Conservation (phyloP, 352 stramenopile genomes). For the Pythium biforme region DNA sequence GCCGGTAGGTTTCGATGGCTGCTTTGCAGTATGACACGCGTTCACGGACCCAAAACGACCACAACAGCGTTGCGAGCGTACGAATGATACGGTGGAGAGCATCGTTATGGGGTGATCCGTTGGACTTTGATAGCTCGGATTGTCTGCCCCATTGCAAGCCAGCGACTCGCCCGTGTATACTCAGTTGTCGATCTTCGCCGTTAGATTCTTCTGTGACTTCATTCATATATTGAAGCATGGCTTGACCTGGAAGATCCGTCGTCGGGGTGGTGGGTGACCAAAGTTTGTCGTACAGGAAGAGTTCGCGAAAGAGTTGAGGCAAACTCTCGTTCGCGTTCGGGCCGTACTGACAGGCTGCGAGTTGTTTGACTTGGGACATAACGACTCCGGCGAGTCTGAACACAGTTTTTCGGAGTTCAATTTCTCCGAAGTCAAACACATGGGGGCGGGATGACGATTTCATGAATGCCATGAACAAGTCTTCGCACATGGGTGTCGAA, state of each 20-base stretch:
- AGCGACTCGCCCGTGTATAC: background rate
- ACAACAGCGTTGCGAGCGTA: conserved; percentile 31
- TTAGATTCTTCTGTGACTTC: background rate
- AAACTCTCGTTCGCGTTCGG: background rate
- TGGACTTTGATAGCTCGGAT: background rate
- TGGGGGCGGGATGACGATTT: background rate
- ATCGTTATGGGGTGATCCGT: background rate
- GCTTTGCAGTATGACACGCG: conserved; percentile 30
- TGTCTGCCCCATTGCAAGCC: background rate
- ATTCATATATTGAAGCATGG: background rate
- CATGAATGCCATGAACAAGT: background rate
- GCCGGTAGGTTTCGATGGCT: background rate
- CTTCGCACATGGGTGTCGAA: background rate
- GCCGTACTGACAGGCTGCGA: background rate
- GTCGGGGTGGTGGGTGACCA: background rate
- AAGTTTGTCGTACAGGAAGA: conserved; percentile 12
- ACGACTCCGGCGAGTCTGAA: conserved; percentile 7
- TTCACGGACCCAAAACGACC: conserved; percentile 45
- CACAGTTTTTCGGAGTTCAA: background rate
- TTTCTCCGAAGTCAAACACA: background rate
- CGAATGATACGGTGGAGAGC: conserved; percentile 29
- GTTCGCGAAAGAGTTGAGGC: background rate
- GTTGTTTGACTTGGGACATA: conserved; percentile 5
- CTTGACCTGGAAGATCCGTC: background rate
- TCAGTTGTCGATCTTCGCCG: background rate